These are phyloP conservation scores for Solanum pennellii DNA, from an alignment of 257 asterid species.

Conservation along the genomic window DNA sequence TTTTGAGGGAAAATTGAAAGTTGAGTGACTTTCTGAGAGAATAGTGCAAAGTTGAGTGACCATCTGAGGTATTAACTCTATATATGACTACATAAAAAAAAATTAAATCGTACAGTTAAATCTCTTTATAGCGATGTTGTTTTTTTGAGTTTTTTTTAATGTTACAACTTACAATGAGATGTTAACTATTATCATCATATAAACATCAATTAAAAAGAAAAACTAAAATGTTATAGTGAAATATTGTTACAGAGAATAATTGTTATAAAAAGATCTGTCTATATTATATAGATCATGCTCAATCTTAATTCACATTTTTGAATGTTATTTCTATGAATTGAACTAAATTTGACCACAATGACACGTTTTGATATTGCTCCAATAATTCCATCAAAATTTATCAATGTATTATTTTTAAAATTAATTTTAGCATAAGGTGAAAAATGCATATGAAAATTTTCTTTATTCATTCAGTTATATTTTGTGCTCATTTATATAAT, in stretches of 20 bases:
- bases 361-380: neutral
- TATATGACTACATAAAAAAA: neutral
- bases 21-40: too few relatives aligned
- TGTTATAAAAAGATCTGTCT: neutral
- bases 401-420: neutral
- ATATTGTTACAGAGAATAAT: too few relatives aligned
- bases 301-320: neutral
- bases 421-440: neutral
- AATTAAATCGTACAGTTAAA: too few relatives aligned
- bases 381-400: neutral
- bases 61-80: too few relatives aligned
- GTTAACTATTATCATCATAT: neutral
- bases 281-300: neutral
- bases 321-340: neutral
- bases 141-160: too few relatives aligned
- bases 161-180: too few relatives aligned
- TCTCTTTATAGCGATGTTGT: neutral
- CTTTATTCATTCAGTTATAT: neutral
- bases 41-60: too few relatives aligned
- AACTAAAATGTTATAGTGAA: too few relatives aligned
- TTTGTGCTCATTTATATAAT: too few relatives aligned
- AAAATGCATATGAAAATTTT: neutral
- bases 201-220: too few relatives aligned
- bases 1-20: too few relatives aligned
- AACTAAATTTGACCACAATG: neutral